Base-by-base conservation (phyloP, 345 rosid species). In the Citrus glauca region DNA sequence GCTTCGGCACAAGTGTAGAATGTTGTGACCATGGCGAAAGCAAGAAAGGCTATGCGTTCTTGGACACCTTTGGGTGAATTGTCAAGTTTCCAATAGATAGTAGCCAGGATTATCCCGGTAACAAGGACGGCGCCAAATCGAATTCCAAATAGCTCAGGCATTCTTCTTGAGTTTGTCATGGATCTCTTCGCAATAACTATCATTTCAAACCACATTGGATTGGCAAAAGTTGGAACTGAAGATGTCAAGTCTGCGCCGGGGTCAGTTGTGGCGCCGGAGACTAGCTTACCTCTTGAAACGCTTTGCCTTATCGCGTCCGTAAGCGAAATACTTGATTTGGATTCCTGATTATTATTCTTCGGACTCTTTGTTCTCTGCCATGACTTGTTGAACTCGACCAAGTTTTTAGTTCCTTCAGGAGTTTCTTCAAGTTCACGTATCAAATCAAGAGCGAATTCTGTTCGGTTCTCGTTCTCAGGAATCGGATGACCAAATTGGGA, bases 1-100 rank as follows among this genome's bases (percentile, higher is more conserved):
- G 98, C 96, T 82, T 94, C 98, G 13, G 97, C 97, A 55, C 98
- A 96, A 17, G 97, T 94, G 91, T 94, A 96, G 95, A 92, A 94
- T 5, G 93, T 92, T 27, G 98, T 91, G 6, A 97, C 89, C 98
- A 96, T 94, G 27, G 99, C 98, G 66, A 96, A 92, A 22, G 99
- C 98, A 74, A 94, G 91, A 85, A 94, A 94, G 2, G 98, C 99
- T 48, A 94, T 2, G 19, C 98, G 88, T 74, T 96, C 99, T 76
- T 91, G 97, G 27, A 86, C 90, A 0, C 99, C 99, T 83, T 87
- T 91, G 0, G 98, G 99, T 0, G 98, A 94, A 75, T 80, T 75
- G 77, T 96, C 98, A 1, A 94, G 93, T 20, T 89, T 83, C 87
- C 92, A 87, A 81, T 90, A 96, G 75, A 94, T 87, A 37, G 98